phyloP scores from a whole-genome alignment of 345 rosid genomes.

The Viola odorata region DNA sequence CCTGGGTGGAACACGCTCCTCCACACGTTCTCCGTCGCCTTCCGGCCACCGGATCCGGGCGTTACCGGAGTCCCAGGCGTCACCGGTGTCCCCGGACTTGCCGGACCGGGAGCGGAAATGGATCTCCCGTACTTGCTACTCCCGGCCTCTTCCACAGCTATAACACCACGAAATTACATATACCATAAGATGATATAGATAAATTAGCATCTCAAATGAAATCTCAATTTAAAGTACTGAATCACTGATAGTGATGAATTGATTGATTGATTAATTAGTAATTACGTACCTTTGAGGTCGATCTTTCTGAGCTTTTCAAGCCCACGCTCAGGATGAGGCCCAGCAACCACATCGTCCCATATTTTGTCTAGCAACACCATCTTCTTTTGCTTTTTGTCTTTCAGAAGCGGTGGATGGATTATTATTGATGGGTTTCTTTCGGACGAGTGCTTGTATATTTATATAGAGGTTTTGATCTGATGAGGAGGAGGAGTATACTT shows the following conservation, averaged over 20 bases:
- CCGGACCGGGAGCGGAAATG: constrained; percentile 66
- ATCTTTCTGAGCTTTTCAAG: constrained; percentile 68
- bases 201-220: neutral
- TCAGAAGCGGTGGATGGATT: neutral
- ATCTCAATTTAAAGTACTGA: too few relatives aligned
- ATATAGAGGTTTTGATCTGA: too few relatives aligned
- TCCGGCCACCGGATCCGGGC: constrained; percentile 20
- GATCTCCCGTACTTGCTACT: constrained; percentile 46
- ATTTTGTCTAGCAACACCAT: constrained; percentile 59
- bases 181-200: neutral
- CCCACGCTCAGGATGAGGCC: constrained; percentile 91
- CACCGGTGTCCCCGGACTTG: constrained; percentile 53
- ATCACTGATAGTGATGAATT: too few relatives aligned
- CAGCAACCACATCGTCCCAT: constrained; percentile 88
- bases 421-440: too few relatives aligned
- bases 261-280: neutral
- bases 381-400: neutral
- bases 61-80: constrained; percentile 55
- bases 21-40: constrained; percentile 83
- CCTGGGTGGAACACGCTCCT: constrained; percentile 96
- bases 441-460: too few relatives aligned
- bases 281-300: constrained; percentile 41
- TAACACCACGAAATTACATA: neutral
- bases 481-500: too few relatives aligned
- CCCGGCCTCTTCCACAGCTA: constrained; percentile 35